Percentiles rank a stretch among this genome's conserved stretches.
Conservation (phyloP, 2,329 filamentous ascomycete genomes). For the Huntiella abstrusa region DNA sequence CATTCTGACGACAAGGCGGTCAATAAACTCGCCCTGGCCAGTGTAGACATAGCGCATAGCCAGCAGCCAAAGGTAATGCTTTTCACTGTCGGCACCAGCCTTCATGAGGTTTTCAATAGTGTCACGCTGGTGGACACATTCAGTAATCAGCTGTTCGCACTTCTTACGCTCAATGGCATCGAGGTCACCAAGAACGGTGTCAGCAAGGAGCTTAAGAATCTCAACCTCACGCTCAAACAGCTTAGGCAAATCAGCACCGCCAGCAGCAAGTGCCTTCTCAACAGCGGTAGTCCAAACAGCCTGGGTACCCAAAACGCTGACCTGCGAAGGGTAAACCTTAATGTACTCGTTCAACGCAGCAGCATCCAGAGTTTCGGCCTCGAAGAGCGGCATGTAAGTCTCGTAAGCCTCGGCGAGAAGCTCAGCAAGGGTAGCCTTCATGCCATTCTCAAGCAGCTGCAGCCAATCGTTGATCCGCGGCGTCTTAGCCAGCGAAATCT, state of each 20-base stretch:
- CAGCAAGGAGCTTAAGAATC: constrained; percentile 67
- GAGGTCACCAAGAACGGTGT: constrained; percentile 77
- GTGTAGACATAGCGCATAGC: constrained; percentile 94
- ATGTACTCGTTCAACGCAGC: constrained; percentile 64
- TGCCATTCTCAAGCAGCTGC: constrained; percentile 74
- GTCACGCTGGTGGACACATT: constrained; percentile 95
- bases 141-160: constrained; percentile 95
- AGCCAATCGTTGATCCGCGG: constrained; percentile 99
- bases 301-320: constrained; percentile 87
- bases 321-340: constrained; percentile 69
- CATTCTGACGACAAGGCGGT: constrained; percentile 83
- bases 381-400: constrained; percentile 63
- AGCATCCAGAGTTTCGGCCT: constrained; percentile 48
- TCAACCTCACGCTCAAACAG: constrained; percentile 71
- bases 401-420: constrained; percentile 71
- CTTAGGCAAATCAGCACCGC: constrained; percentile 45
- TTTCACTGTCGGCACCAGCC: constrained; percentile 52
- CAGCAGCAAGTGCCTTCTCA: constrained; percentile 53
- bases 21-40: constrained; percentile 54
- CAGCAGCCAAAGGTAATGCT: constrained; percentile 80
- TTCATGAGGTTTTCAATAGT: constrained; percentile 72
- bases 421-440: constrained; percentile 88
- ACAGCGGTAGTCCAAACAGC: constrained; percentile 84
- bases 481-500: constrained; percentile 81
- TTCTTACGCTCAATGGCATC: constrained; percentile 79